Evolutionary conservation across 1,284 basidiomycete species (phyloP).

Genomic region (Ustilago hordei): DNA sequence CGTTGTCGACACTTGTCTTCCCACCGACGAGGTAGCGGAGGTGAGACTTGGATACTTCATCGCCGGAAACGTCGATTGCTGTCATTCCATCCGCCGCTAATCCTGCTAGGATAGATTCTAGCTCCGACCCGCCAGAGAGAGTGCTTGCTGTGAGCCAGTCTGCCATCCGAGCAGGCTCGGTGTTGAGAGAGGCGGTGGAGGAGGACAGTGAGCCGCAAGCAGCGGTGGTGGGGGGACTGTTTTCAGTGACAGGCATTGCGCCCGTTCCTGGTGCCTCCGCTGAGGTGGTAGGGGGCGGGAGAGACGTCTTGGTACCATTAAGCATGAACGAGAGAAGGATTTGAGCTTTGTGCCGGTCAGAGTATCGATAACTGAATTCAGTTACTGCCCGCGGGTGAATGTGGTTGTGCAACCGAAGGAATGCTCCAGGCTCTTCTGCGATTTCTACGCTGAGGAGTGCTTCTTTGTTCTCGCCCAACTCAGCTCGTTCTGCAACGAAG

Average conservation of each 20-base stretch:
- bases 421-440: conserved; percentile 91
- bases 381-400: conserved; percentile 93
- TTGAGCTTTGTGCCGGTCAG: conserved; percentile 74
- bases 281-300: neutral
- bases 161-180: conserved; percentile 7
- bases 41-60: conserved; percentile 96
- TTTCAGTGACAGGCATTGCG: conserved; percentile 25
- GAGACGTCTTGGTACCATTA: conserved; percentile 57
- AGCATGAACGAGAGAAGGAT: conserved; percentile 93
- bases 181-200: conserved; percentile 4
- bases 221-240: neutral
- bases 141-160: conserved; percentile 19
- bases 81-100: conserved; percentile 80
- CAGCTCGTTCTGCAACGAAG: conserved; percentile 97
- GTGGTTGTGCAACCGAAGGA: conserved; percentile 84
- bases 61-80: conserved; percentile 88
- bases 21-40: conserved; percentile 90
- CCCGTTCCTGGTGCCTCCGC: conserved; percentile 24
- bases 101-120: conserved; percentile 68
- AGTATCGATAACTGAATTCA: conserved; percentile 95
- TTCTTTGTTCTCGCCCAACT: conserved; percentile 94
- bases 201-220: conserved; percentile 1
- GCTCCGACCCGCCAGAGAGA: conserved; percentile 29
- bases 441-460: conserved; percentile 92
- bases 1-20: conserved; percentile 76